Conservation (phyloP, 2,329 filamentous ascomycete species). For the Cryphonectria parasitica region DNA sequence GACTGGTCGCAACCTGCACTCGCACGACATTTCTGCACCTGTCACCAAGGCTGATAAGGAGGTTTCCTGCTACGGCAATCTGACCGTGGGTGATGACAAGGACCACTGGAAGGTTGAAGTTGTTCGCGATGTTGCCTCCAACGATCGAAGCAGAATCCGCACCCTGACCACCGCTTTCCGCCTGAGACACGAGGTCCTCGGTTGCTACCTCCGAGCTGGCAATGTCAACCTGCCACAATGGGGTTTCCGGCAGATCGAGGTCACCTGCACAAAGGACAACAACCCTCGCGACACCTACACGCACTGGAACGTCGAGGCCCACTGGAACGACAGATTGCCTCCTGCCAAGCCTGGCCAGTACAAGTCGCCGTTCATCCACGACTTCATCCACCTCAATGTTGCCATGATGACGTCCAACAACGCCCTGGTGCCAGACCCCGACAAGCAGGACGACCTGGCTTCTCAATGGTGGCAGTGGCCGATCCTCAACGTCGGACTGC, state of each 20-base stretch:
- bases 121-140: slow-evolving; percentile 83
- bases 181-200: slow-evolving; percentile 77
- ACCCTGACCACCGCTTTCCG: slow-evolving; percentile 94
- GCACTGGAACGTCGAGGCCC: slow-evolving; percentile 98
- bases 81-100: slow-evolving; percentile 94
- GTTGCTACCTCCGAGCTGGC: slow-evolving; percentile 92
- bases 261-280: slow-evolving; percentile 91
- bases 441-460: slow-evolving; percentile 98
- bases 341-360: slow-evolving; percentile 87
- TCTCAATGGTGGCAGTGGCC: slow-evolving; percentile 99
- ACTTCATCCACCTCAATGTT: slow-evolving; percentile 97
- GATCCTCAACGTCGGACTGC: slow-evolving; percentile 88
- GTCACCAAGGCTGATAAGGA: slow-evolving; percentile 88
- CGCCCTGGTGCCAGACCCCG: slow-evolving; percentile 92
- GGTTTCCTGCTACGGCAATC: slow-evolving; percentile 94
- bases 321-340: slow-evolving; percentile 90
- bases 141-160: slow-evolving; percentile 81
- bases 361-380: slow-evolving; percentile 95
- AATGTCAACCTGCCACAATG: slow-evolving; percentile 97
- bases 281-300: slow-evolving; percentile 92
- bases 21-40: slow-evolving; percentile 86
- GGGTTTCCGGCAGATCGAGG: slow-evolving; percentile 99
- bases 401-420: slow-evolving; percentile 99
- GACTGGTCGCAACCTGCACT: slow-evolving; percentile 96
- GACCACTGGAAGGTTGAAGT: slow-evolving; percentile 97